These are phyloP conservation scores for Boletellus emodensis DNA, from an alignment of 768 basidiomycete species.

Conservation along the genomic window DNA sequence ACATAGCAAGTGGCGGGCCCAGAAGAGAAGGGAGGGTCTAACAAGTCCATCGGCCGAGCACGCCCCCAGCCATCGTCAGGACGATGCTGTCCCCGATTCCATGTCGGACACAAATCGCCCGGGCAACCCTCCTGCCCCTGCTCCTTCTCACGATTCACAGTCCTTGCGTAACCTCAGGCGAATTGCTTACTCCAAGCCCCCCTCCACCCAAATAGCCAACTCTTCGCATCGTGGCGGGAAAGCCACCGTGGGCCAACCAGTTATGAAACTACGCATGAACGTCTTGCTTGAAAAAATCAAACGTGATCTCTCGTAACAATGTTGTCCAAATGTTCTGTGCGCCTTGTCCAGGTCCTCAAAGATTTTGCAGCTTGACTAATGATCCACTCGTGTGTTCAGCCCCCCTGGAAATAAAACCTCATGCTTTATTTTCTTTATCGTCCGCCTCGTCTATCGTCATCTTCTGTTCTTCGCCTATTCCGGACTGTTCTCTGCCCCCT, in stretches of 20 bases:
- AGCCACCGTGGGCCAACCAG: slow-evolving; percentile 46
- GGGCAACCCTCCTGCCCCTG: slow-evolving; percentile 1
- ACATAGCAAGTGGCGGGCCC: slow-evolving; percentile 71
- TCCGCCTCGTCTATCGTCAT: slow-evolving; percentile 40
- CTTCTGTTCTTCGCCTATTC: slow-evolving; percentile 25
- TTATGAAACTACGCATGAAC: slow-evolving; percentile 86
- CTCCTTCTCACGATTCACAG: slow-evolving; percentile 9
- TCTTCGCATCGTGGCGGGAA: slow-evolving; percentile 32
- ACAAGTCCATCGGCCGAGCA: slow-evolving; percentile 7
- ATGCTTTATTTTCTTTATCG: slow-evolving; percentile 57
- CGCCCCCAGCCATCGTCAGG: not conserved
- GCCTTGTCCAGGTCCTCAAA: not conserved
- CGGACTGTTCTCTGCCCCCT: slow-evolving; percentile 34
- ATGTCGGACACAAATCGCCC: not conserved
- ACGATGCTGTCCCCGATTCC: not conserved
- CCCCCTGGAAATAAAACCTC: slow-evolving; percentile 13
- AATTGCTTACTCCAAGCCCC: slow-evolving; percentile 54
- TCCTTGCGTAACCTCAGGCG: slow-evolving; percentile 58
- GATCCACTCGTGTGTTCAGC: not conserved
- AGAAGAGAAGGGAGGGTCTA: slow-evolving; percentile 53
- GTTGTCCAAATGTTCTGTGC: not conserved
- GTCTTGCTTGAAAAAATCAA: slow-evolving; percentile 85
- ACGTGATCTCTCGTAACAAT: slow-evolving; percentile 43
- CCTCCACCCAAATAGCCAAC: slow-evolving; percentile 56
- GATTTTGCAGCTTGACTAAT: not conserved